phyloP scores from a whole-genome alignment of 257 asterid genomes.

The Parsonsia alboflavescens region DNA sequence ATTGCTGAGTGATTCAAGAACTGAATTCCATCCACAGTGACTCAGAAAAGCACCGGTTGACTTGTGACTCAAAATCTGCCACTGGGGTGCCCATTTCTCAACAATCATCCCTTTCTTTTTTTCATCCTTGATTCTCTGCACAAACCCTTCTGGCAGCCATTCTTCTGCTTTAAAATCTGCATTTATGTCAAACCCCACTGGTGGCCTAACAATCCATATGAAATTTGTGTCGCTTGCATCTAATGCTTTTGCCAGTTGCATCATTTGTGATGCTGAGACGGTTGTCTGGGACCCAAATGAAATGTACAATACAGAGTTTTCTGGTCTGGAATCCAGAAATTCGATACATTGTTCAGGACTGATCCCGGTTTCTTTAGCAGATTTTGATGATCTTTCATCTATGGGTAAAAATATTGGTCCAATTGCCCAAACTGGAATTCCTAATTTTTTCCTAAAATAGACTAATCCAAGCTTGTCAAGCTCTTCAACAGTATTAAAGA shows the following conservation, averaged over 20 bases:
- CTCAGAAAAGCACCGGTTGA: conserved; percentile 42
- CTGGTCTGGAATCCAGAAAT: conserved; percentile 35
- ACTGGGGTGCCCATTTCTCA: conserved; percentile 53
- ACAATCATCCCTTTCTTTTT: conserved; percentile 43
- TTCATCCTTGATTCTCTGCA: conserved; percentile 19
- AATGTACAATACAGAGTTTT: conserved; percentile 43
- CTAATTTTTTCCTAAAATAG: conserved; percentile 40
- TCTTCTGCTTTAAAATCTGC: conserved; percentile 43
- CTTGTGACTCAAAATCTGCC: conserved; percentile 41
- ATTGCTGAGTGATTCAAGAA: conserved; percentile 42
- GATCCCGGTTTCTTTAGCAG: conserved; percentile 20
- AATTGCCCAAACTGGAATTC: conserved; percentile 37
- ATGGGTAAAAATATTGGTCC: conserved; percentile 42
- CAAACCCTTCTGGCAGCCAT: conserved; percentile 61
- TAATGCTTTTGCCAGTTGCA: conserved; percentile 53
- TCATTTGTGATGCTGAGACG: conserved; percentile 53
- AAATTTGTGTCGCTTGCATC: conserved; percentile 33
- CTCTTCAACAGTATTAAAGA: conserved; percentile 53
- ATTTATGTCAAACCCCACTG: conserved; percentile 36
- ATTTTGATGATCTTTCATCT: conserved; percentile 16
- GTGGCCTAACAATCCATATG: conserved; percentile 61
- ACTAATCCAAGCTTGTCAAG: conserved; percentile 39
- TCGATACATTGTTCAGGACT: conserved; percentile 25
- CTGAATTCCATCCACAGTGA: conserved; percentile 72
- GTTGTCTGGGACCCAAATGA: conserved; percentile 51